Conservation (phyloP, 2,329 filamentous ascomycete species). For the Blastomyces gilchristii region DNA sequence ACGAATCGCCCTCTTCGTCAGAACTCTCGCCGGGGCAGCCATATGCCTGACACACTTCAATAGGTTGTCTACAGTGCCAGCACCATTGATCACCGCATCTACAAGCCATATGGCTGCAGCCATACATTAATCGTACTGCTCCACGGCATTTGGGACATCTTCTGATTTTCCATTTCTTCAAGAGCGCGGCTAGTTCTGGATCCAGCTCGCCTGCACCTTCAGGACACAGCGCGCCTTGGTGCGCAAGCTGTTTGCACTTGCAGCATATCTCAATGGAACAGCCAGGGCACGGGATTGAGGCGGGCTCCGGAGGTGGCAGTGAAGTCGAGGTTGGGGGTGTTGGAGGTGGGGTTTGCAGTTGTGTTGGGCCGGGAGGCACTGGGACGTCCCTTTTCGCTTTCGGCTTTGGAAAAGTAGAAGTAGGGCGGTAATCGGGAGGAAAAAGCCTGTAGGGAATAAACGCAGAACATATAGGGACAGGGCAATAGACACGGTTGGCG, state of each 20-base stretch:
- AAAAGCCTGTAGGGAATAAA: constrained; percentile 36
- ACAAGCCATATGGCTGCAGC: constrained; percentile 41
- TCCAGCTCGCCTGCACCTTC: constrained; percentile 32
- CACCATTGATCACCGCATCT: constrained; percentile 43
- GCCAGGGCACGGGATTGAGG: constrained; percentile 33
- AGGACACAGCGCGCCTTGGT: constrained; percentile 22
- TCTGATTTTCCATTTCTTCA: constrained; percentile 40
- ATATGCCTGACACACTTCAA: constrained; percentile 23
- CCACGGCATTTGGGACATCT: constrained; percentile 41
- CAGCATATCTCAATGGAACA: constrained; percentile 37
- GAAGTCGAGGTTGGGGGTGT: constrained; percentile 16
- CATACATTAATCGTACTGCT: constrained; percentile 40
- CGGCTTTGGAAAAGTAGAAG: not conserved
- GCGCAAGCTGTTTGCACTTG: constrained; percentile 35
- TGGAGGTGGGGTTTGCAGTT: constrained; percentile 8
- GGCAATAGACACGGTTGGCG: constrained; percentile 40
- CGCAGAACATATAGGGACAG: constrained; percentile 38
- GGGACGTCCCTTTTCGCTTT: not conserved
- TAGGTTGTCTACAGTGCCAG: constrained; percentile 33
- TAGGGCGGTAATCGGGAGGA: constrained; percentile 4
- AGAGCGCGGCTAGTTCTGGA: constrained; percentile 24
- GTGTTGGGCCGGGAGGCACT: constrained; percentile 6
- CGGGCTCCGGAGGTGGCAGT: not conserved
- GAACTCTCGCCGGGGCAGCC: constrained; percentile 14
- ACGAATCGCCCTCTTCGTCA: constrained; percentile 14